These are phyloP conservation scores for Epichloe hybrida DNA, from an alignment of 2,329 filamentous ascomycete species.

Conservation along the genomic window DNA sequence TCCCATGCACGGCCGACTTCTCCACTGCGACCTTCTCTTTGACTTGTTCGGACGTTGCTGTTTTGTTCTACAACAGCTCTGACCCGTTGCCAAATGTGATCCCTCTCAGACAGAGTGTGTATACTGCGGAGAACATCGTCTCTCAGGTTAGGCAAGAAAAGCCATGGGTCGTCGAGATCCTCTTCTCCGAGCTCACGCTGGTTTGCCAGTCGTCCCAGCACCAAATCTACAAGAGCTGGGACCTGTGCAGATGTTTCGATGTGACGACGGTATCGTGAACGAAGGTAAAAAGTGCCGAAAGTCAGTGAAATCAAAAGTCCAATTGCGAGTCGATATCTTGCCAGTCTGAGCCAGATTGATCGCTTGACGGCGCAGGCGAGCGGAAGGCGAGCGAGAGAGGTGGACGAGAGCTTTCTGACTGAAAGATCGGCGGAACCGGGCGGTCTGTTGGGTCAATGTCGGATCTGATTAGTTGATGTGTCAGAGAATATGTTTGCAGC, in stretches of 20 bases:
- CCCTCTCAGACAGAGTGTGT: slow-evolving; percentile 61
- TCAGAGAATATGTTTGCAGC: slow-evolving; percentile 31
- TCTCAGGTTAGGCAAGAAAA: slow-evolving; percentile 77
- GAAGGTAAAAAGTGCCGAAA: slow-evolving; percentile 45
- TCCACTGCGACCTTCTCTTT: slow-evolving; percentile 54
- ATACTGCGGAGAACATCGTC: slow-evolving; percentile 81
- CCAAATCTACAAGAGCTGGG: slow-evolving; percentile 73
- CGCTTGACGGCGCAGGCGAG: slow-evolving; percentile 69
- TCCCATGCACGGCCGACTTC: slow-evolving; percentile 57
- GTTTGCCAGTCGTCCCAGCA: slow-evolving; percentile 66
- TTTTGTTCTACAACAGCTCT: slow-evolving; percentile 81
- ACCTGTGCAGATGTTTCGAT: slow-evolving; percentile 56
- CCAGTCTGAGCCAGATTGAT: slow-evolving; percentile 67
- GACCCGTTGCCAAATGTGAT: slow-evolving; percentile 75
- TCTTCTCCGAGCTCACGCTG: slow-evolving; percentile 72
- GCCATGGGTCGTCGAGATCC: slow-evolving; percentile 57
- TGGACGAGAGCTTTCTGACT: slow-evolving; percentile 58
- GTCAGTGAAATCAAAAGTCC: slow-evolving; percentile 43
- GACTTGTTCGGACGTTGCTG: slow-evolving; percentile 67
- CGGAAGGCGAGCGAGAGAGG: slow-evolving; percentile 83
- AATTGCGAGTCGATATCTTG: slow-evolving; percentile 79
- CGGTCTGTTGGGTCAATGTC: slow-evolving; percentile 59
- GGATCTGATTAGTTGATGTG: slow-evolving; percentile 74
- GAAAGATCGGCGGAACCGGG: slow-evolving; percentile 47
- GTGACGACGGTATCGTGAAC: slow-evolving; percentile 47